Evolutionary conservation across 768 basidiomycete species (phyloP), one percentile per base, ranked within the genome.

Genomic region (Tylopilus felleus): DNA sequence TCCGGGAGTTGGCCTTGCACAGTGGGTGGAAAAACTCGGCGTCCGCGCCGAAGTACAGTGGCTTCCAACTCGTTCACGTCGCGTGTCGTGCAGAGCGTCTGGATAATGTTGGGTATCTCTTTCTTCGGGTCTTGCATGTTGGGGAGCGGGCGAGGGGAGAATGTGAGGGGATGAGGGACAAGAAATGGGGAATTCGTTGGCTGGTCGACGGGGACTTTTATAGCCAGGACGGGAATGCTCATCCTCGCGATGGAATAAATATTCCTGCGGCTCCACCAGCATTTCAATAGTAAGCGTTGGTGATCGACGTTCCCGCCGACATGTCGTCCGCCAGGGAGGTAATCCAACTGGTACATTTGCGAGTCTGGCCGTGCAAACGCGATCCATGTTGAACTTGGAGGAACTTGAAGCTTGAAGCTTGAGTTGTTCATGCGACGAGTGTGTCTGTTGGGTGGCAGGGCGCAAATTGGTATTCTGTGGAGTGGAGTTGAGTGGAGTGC

Each of bases 21-120:
- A 86, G 52, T 0, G 85, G 83, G 65, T 87, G 84, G 38, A 73
- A 75, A 64, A 87, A 82, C 3, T 71, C 75, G 23, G 81, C 83
- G 56, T 87, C 77, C 4, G 71, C 66, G 5, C 76, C 73, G 67
- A 81, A 81, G 61, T 82, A 85, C 63, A 0, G 81, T 70, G 9
- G 67, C 65, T 55, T 76, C 74, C 59, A 86, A 79, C 3, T 76
- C 65, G 33, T 80, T 75, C 0, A 83, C 80, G 22, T 77, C 76
- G 23, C 71, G 64, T 0, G 81, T 75, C 13, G 78, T 73, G 16
- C 79, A 78, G 16, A 86, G 64, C 21, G 73, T 72, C 7, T 62
- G 58, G 39, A 83, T 70, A 6, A 85, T 76, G 4, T 53, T 50
- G 25, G 57, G 35, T 25, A 85, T 80, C 17, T 86, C 84, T 39